Base-by-base conservation (phyloP, 2,329 filamentous ascomycete genomes). In the Lachnellula occidentalis region DNA sequence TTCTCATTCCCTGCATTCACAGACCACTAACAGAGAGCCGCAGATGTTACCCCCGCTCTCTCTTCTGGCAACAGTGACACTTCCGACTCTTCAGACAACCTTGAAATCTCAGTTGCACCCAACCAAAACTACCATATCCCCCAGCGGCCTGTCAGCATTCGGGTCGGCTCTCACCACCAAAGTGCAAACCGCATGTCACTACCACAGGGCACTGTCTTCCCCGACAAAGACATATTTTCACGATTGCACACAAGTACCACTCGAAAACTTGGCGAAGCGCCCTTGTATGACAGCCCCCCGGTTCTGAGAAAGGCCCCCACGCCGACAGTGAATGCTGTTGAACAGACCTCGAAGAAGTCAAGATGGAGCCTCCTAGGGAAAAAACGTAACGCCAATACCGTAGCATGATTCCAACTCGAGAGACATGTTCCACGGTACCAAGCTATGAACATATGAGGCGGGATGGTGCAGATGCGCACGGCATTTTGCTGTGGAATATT, bases 201-300 rank as follows among this genome's bases (percentile, higher is more conserved):
- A 51, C 61, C 58, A 41, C 61, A 67, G 39, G 52, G 61, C 9
- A 59, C 48, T 24, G 57, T 64, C 8, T 66, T 64, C 45, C 51
- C 49, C 15, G 61, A 66, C 41, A 52, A 63, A 45, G 62, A 68
- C 53, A 60, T 67, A n/a, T 66, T 69, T 45, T 55, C 62, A 21
- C 59, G 60, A 6, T 50, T 69, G n/a, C 67, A 69, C 56, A 69
- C 59, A 27, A 67, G 62, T 50, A 67, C 63, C 2, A 64, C 57
- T 6, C 58, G 67, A 42, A 69, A 69, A 49, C 34, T 69, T 4
- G 67, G 67, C 45, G 67, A 69, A 54, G 67, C 67, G 37, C 67
- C 67, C 11, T 34, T 65, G 12, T 56, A 47, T 34, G 63, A 64
- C 50, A 54, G 24, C 34, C 58, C 59, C 37, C 57, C 58, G 3